phyloP scores from a whole-genome alignment of 1,139 yeast species.

The Taiozyma sp. region DNA sequence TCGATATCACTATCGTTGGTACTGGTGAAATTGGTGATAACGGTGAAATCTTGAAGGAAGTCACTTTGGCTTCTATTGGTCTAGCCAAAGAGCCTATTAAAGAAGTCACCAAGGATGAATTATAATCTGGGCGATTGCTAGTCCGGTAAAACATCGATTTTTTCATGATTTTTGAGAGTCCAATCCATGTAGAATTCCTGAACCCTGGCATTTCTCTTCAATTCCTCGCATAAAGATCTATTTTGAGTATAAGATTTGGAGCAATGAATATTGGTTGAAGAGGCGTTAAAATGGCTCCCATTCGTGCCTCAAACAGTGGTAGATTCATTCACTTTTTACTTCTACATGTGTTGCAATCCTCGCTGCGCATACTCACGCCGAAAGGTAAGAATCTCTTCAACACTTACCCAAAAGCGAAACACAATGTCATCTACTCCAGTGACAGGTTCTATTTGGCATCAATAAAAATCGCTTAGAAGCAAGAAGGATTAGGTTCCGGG shows the following conservation, averaged over 20 bases:
- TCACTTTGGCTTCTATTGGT: constrained; percentile 15
- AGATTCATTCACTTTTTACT: too few species aligned
- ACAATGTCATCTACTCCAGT: background rate
- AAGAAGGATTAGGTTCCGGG: constrained; percentile 79
- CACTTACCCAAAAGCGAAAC: background rate
- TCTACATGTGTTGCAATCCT: too few species aligned
- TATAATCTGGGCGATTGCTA: constrained; percentile 3
- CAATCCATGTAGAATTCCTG: background rate
- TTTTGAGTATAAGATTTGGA: too few species aligned
- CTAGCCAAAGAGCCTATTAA: constrained; percentile 3
- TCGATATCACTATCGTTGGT: constrained; percentile 66
- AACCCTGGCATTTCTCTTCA: too few species aligned
- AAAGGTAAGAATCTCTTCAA: background rate
- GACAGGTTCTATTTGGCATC: constrained; percentile 44
- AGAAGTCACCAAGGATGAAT: constrained; percentile 16
- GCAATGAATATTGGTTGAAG: too few species aligned
- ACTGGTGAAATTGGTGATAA: constrained; percentile 61
- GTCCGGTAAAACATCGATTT: too few species aligned
- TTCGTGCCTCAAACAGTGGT: too few species aligned
- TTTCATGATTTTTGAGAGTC: background rate
- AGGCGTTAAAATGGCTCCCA: too few species aligned
- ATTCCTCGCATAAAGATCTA: too few species aligned
- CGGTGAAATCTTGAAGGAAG: constrained; percentile 21
- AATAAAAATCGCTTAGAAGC: constrained; percentile 52
- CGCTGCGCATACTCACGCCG: too few species aligned